phyloP scores from a whole-genome alignment of 2,329 filamentous ascomycete species.

The Rutstroemia sydowiana region DNA sequence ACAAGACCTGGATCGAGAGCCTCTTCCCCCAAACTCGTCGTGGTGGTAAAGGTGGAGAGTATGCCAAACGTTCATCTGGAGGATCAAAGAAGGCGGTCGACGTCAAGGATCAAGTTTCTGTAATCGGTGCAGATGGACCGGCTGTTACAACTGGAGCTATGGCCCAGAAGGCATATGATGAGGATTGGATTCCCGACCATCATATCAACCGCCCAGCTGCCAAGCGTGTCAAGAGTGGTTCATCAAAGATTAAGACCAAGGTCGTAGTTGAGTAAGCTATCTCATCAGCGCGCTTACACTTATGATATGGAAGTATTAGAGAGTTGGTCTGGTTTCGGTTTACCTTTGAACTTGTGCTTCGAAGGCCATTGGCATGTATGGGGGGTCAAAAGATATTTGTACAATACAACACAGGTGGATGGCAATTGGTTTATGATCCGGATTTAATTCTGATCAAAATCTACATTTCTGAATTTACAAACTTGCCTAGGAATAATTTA shows the following conservation, averaged over 20 bases:
- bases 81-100: conserved; percentile 62
- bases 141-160: conserved; percentile 27
- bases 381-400: conserved; percentile 1
- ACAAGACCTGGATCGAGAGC: conserved; percentile 94
- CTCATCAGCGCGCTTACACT: too few species aligned
- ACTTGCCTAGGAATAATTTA: neutral
- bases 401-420: conserved; percentile 6
- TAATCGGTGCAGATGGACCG: conserved; percentile 49
- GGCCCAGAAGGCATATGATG: conserved; percentile 29
- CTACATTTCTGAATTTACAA: conserved; percentile 3
- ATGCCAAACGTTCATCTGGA: conserved; percentile 51
- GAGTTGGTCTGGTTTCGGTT: neutral
- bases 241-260: conserved; percentile 20
- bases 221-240: conserved; percentile 54
- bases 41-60: conserved; percentile 29
- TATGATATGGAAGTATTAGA: too few species aligned
- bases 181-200: conserved; percentile 38
- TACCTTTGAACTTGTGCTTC: neutral
- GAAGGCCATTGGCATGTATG: neutral
- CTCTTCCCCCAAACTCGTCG: conserved; percentile 87
- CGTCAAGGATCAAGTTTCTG: conserved; percentile 46
- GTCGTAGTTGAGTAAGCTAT: conserved; percentile 7
- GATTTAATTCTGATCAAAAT: neutral
- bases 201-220: conserved; percentile 82
- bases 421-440: neutral